phyloP scores from a whole-genome alignment of 768 basidiomycete genomes.

The Lentinula boryana region DNA sequence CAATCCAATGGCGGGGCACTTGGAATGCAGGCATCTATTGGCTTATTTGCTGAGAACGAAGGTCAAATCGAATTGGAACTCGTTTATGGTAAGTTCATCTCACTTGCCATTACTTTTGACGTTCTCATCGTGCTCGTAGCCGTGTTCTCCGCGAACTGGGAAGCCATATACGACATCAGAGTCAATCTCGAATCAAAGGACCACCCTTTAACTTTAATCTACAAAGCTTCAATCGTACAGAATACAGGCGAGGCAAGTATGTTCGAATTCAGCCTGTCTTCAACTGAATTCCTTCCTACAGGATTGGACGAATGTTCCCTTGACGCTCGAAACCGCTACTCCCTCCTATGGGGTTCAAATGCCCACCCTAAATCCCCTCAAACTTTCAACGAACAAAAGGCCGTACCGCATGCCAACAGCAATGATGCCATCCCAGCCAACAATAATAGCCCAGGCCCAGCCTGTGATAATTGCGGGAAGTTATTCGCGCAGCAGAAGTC shows the following conservation, averaged over 20 bases:
- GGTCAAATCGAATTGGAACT: conserved; percentile 7
- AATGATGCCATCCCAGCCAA: too few species aligned
- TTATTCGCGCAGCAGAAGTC: neutral
- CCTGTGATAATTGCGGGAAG: neutral
- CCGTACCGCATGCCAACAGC: neutral
- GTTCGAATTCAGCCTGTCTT: neutral
- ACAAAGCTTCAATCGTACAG: conserved; percentile 36
- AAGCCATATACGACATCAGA: conserved; percentile 34
- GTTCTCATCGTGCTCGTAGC: conserved; percentile 17
- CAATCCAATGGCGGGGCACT: neutral
- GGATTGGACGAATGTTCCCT: conserved; percentile 36
- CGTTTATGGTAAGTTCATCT: conserved; percentile 7
- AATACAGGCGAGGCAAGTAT: conserved; percentile 35
- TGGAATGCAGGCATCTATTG: conserved; percentile 4
- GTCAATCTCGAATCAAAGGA: conserved; percentile 35
- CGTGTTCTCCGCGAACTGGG: conserved; percentile 30
- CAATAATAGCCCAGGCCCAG: too few species aligned
- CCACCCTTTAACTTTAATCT: conserved; percentile 29
- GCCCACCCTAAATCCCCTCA: conserved; percentile 32
- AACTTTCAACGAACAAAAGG: conserved; percentile 19
- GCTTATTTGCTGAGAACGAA: conserved; percentile 5
- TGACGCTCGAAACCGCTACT: conserved; percentile 37
- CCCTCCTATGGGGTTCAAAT: conserved; percentile 34
- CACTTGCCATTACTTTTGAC: neutral
- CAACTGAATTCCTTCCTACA: conserved; percentile 9